A percentile compares a stretch with the other conserved stretches of the same genome.
Evolutionary conservation across 495 filamentous ascomycete species (phyloP).

Genomic region (Penicillium mononematosum): DNA sequence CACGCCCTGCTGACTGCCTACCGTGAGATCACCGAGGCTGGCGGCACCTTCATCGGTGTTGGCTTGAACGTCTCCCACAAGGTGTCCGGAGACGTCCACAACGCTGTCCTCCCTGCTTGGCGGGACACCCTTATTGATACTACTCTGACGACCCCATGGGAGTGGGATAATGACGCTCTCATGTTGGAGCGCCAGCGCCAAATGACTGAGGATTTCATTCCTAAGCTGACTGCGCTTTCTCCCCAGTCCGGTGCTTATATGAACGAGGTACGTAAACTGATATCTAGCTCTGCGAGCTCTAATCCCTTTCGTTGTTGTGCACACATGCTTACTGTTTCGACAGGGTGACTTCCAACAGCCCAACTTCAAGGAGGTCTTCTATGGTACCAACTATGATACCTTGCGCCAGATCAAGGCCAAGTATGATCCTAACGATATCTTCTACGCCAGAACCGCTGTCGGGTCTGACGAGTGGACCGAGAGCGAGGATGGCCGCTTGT

Average conservation of each 20-base stretch:
- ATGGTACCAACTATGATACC: conserved; percentile 43
- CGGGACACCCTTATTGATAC: conserved; percentile 51
- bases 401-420: conserved; percentile 43
- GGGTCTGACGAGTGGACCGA: conserved; percentile 58
- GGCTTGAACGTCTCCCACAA: conserved; percentile 39
- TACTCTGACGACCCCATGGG: conserved; percentile 40
- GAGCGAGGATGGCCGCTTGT: conserved; percentile 28
- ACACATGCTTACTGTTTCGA: background rate
- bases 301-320: background rate
- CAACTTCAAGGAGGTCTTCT: conserved; percentile 52
- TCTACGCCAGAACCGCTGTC: conserved; percentile 60
- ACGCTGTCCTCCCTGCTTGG: conserved; percentile 59
- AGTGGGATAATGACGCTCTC: conserved; percentile 36
- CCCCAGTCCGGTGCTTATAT: conserved; percentile 40
- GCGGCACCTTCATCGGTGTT: conserved; percentile 47
- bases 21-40: conserved; percentile 40
- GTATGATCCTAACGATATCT: conserved; percentile 56
- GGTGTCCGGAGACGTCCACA: conserved; percentile 48
- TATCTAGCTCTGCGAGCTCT: background rate
- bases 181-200: conserved; percentile 38
- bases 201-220: conserved; percentile 43
- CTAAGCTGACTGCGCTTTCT: conserved; percentile 40
- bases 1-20: conserved; percentile 41
- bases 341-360: conserved; percentile 47
- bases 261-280: conserved; percentile 32